These are phyloP conservation scores for Aphanomyces astaci DNA, from an alignment of 352 stramenopile genomes.

Conservation along the genomic window DNA sequence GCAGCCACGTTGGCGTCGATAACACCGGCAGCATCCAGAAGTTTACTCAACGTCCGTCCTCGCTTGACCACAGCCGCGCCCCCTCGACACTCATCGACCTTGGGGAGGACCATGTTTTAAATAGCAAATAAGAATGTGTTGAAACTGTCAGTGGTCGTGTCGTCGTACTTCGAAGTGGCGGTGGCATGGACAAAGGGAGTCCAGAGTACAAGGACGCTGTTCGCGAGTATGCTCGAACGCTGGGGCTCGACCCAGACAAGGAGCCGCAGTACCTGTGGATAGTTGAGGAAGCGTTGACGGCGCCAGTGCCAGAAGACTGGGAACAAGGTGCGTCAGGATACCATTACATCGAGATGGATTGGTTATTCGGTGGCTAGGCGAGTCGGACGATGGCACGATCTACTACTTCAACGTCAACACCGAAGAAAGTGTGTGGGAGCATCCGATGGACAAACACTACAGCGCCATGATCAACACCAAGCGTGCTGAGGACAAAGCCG, in stretches of 20 bases:
- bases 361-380: no score
- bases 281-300: conserved; percentile 48
- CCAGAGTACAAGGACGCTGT: conserved; percentile 54
- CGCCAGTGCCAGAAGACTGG: conserved; percentile 43
- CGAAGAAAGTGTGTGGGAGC: conserved; percentile 58
- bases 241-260: conserved; percentile 45
- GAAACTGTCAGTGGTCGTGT: no score
- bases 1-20: not conserved
- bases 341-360: no score
- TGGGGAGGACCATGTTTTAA: not conserved
- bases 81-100: not conserved
- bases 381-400: conserved; percentile 56
- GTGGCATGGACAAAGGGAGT: conserved; percentile 25
- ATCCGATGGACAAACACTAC: conserved; percentile 51
- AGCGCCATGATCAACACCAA: conserved; percentile 40
- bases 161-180: not conserved
- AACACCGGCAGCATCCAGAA: not conserved
- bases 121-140: no score
- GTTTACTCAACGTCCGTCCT: not conserved
- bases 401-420: conserved; percentile 58
- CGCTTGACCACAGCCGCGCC: not conserved
- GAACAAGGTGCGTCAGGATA: conserved; percentile 31
- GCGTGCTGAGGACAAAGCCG: conserved; percentile 37
- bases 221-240: conserved; percentile 45
- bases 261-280: conserved; percentile 41